Evolutionary conservation across 208 protist species (phyloP), one percentile per base, ranked within the genome.

Genomic region (Leishmania lainsoni): DNA sequence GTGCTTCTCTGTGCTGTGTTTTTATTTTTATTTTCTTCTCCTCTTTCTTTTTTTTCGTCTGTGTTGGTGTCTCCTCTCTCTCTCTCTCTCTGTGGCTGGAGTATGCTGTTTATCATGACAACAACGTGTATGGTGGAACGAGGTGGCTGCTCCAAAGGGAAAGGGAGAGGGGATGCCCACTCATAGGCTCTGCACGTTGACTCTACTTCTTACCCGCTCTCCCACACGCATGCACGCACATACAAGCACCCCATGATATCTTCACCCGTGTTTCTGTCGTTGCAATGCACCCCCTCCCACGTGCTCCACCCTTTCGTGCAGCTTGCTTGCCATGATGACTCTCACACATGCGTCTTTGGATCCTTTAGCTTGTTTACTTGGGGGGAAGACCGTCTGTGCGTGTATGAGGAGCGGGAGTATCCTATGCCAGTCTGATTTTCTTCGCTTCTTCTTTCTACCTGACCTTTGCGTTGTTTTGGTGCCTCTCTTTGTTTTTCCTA

Each of bases 311-410:
- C 42, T 22, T 45, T 29, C n/a, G 16, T 66, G 42, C 35, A 72
- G 71, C 6, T 66, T 32, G 8, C 16, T 29, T 73, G 22, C 3
- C 52, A 66, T 59, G 39, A 52, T 82, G 22, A 35, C 32, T 66
- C 75, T 78, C 58, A 32, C 32, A 73, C 68, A 73, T 52, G 39
- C 39, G 29, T n/a, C 35, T 72, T 77, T 65, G 51, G 20, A 26
- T 17, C 52, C 59, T 39, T 70, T 75, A 45, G 17, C 26, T 81
- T 81, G 61, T 78, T 63, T 75, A 75, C 58, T 80, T 76, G 76
- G 26, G 35, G 51, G 20, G 42, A 56, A 32, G 20, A 56, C 14
- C 39, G 48, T 70, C 8, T 79, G 49, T 56, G 26, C 26, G 8
- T 78, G 54, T 29, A 32, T 76, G 72, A 5, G 51, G 59, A n/a